phyloP scores from a whole-genome alignment of 2,329 filamentous ascomycete genomes.

The Seiridium cupressi region DNA sequence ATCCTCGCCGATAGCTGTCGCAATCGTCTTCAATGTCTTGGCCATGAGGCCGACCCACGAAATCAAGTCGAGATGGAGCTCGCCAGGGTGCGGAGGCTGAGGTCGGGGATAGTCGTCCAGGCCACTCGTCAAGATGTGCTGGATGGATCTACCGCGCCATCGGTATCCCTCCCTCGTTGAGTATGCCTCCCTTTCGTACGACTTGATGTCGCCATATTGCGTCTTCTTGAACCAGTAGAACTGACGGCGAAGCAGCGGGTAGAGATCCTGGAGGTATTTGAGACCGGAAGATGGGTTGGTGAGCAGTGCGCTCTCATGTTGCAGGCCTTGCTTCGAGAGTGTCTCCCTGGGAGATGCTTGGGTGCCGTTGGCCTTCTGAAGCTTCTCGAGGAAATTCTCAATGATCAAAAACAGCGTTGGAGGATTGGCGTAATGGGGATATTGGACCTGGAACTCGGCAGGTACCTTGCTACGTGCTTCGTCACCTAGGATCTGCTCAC shows the following conservation, averaged over 20 bases:
- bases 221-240: slow-evolving; percentile 93
- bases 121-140: slow-evolving; percentile 85
- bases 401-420: slow-evolving; percentile 91
- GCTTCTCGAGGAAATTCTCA: slow-evolving; percentile 78
- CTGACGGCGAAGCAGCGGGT: slow-evolving; percentile 81
- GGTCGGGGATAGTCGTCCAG: slow-evolving; percentile 92
- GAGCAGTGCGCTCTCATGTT: slow-evolving; percentile 61
- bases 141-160: slow-evolving; percentile 84
- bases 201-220: slow-evolving; percentile 81
- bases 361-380: slow-evolving; percentile 56
- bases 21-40: slow-evolving; percentile 78
- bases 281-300: slow-evolving; percentile 66
- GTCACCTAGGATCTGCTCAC: slow-evolving; percentile 88
- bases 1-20: slow-evolving; percentile 67
- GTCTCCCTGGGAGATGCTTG: slow-evolving; percentile 40
- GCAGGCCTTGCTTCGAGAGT: slow-evolving; percentile 37
- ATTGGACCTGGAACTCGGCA: slow-evolving; percentile 88
- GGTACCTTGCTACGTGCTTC: slow-evolving; percentile 97
- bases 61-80: slow-evolving; percentile 92
- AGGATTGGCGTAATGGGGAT: slow-evolving; percentile 96
- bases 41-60: slow-evolving; percentile 98
- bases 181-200: slow-evolving; percentile 84
- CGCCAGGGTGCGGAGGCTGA: slow-evolving; percentile 87
- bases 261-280: slow-evolving; percentile 72
- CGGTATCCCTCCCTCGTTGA: slow-evolving; percentile 85